Evolutionary conservation across 208 protist genomes (phyloP), one percentile per base, ranked within the genome.

Genomic region (Trypanosoma lewisi): DNA sequence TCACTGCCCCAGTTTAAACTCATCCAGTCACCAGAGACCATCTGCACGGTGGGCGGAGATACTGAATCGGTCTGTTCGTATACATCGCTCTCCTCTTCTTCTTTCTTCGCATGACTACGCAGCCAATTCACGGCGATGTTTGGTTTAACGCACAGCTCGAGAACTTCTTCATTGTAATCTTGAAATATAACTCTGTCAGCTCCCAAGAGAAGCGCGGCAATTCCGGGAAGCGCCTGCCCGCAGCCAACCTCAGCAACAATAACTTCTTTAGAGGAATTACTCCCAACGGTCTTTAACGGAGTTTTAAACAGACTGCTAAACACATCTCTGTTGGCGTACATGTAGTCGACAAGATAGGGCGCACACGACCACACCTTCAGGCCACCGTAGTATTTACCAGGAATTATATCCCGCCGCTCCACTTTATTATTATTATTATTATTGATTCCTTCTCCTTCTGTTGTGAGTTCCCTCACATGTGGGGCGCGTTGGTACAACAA

Each of bases 321-420:
- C 6, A 69, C 44, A n/a, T 23, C 45, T 4, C 55, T 64, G 61
- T 90, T 79, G 31, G 58, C 50, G 49, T 61, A 65, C 34, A 73
- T 73, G 37, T 73, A 73, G 34, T 59, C 59, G 45, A 72, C 55
- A 17, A 96, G 73, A 71, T 87, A 89, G 30, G 73, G 53, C 14
- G 89, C 86, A 67, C 90, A 96, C 30, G 90, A 96, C 87, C 90
- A 96, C 41, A 96, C 83, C 55, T 92, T 96, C 3, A 96, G 75
- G 2, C 90, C 86, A 17, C 90, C 90, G 64, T 94, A 94, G 70
- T 96, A 96, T 28, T 69, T 73, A 3, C 90, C 90, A 1, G 87
- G 83, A 60, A 96, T 73, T 53, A 96, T 90, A 49, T 96, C 90
- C 34, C 85, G 74, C 9, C 54, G 67, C 59, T 75, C 76, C 41